Evolutionary conservation across 2,329 filamentous ascomycete species (phyloP), one percentile per base, ranked within the genome.

Genomic region (Rhynchosporium agropyri): DNA sequence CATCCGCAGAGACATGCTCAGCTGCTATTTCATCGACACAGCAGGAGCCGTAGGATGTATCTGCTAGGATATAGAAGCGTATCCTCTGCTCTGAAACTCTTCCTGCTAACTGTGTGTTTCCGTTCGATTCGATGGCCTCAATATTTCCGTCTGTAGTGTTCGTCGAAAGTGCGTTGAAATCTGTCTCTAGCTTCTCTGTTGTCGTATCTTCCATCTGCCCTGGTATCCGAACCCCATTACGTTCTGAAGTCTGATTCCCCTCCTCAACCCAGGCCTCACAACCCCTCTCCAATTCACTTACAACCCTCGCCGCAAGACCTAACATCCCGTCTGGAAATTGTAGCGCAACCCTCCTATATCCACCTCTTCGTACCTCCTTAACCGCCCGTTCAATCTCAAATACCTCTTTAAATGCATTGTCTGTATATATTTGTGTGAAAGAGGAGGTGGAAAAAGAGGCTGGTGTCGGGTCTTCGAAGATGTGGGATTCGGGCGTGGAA

Each of bases 1-100:
- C 91, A 65, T 98, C 89, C 6, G 95, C 93, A 71, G 92, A 84
- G 15, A 92, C 89, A 75, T 99, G 95, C 75, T 99, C 93, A 2
- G 95, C 95, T 0, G 95, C 95, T 46, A 98, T 89, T 78, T 99
- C 95, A 73, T 99, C 95, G 20, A 98, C 93, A 73, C 95, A 99
- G 78, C 95, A 99, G 0, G 94, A 89, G 64, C 95, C 96, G 77
- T 98, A 99, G 1, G 94, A 97, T 2, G 95, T 98, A 76, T 99
- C 95, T 38, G 89, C 95, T 20, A 99, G 80, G 64, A 99, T 93
- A 70, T 90, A 96, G 58, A 98, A 81, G 45, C 63, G 63, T 46
- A 63, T 72, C 38, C 80, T 70, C 55, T 77, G 2, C 5, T 20
- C 43, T 45, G 43, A 6, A 1, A 7, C 20, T n/a, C 4, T 20